These are phyloP conservation scores for Solanum bukasovii DNA, from an alignment of 257 asterid genomes.

Conservation along the genomic window DNA sequence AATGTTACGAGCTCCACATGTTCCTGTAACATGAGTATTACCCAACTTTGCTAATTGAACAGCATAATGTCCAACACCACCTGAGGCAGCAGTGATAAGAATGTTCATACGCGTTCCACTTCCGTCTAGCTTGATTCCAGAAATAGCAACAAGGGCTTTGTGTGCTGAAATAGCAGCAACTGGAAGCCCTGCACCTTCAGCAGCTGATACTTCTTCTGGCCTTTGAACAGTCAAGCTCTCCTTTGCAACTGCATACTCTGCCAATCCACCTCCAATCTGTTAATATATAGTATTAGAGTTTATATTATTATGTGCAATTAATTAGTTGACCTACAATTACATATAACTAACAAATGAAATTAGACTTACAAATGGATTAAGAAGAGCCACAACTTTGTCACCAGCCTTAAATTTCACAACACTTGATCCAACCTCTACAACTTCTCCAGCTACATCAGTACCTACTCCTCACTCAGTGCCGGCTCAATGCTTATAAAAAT, in stretches of 20 bases:
- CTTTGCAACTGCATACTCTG: conserved; percentile 46
- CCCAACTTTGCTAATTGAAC: conserved; percentile 70
- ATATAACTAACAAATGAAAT: background rate
- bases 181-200: conserved; percentile 49
- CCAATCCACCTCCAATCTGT: conserved; percentile 39
- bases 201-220: conserved; percentile 50
- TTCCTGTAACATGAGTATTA: conserved; percentile 52
- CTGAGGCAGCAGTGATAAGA: conserved; percentile 55
- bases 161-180: conserved; percentile 49
- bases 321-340: background rate
- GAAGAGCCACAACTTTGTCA: conserved; percentile 44
- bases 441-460: conserved; percentile 59
- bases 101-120: conserved; percentile 44
- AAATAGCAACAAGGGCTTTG: conserved; percentile 41
- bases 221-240: conserved; percentile 29
- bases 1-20: conserved; percentile 55
- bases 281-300: background rate
- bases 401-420: conserved; percentile 44
- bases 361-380: conserved; percentile 21
- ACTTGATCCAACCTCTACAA: conserved; percentile 38
- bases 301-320: background rate
- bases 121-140: conserved; percentile 44
- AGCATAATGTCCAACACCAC: conserved; percentile 65
- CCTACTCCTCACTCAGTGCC: conserved; percentile 30
- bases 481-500: too few species aligned